Evolutionary conservation across 1,284 basidiomycete genomes (phyloP), one percentile per base, ranked within the genome.

Genomic region (Porodaedalea pini): DNA sequence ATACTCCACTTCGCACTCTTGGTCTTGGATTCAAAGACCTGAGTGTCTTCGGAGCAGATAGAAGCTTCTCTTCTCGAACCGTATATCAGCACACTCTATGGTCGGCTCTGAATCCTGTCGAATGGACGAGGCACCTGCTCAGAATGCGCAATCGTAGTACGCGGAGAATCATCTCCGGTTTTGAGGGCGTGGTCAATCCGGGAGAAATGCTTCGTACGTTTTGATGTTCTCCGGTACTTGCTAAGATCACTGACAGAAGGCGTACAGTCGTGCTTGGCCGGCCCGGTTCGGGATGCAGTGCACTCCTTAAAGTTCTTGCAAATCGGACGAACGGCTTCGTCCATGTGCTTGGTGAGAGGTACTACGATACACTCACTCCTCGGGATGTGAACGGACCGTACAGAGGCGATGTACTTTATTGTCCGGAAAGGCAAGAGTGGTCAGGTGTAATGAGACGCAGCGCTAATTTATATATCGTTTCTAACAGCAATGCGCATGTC

Each of bases 221-320:
- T 34, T n/a, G 21, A 6, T 23, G 45, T 15, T 15, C 23, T 27
- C 36, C 25, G 19, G 1, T 23, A 13, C 10, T 39, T 29, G 7
- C 45, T 39, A 45, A 19, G 7, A 13, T 3, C 27, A 10, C 34
- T 21, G 44, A 51, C 51, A 44, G 56, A 11, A 23, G 32, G 25
- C 34, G 29, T 45, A 15, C 49, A 67, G 65, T 73, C 27, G 75
- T 76, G 19, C 66, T 77, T 21, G 75, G 75, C 11, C 66, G 70
- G 8, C 75, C 75, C 11, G 72, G 72, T 31, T 63, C 71, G 1
- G 75, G 75, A 7, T 77, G 75, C 65, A 68, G 69, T 4, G 73
- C 74, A 2, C 69, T 77, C 56, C 67, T 77, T 53, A 74, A 75
- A 60, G 69, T 70, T 4, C 66, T 77, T 37, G 70, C 75, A 23